A percentile compares a stretch with the other conserved stretches of the same genome.
Evolutionary conservation across 768 basidiomycete genomes (phyloP).

Genomic region (Amanita polypyramis): DNA sequence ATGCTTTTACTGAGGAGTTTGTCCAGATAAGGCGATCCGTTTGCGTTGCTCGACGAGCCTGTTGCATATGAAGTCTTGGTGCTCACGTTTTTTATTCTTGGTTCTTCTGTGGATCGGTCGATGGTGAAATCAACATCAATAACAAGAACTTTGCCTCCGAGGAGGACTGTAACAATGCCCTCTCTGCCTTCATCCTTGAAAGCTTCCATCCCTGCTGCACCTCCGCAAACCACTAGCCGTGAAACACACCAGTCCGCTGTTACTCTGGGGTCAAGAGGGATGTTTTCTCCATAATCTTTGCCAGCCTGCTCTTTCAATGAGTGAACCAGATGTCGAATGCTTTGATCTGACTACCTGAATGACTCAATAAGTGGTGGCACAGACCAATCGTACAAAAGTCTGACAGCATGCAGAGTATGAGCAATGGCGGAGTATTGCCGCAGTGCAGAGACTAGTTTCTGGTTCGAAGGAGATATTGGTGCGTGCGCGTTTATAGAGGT

Average conservation of each 20-base stretch:
- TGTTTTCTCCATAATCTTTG: slow-evolving; percentile 50
- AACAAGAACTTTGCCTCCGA: slow-evolving; percentile 75
- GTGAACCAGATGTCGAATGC: slow-evolving; percentile 36
- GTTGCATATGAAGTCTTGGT: slow-evolving; percentile 72
- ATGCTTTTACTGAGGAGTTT: slow-evolving; percentile 49
- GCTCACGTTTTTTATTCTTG: slow-evolving; percentile 34
- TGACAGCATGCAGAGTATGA: slow-evolving; percentile 43
- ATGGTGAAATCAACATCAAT: slow-evolving; percentile 62
- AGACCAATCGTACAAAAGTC: slow-evolving; percentile 13
- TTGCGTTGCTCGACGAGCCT: slow-evolving; percentile 25
- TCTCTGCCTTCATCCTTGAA: slow-evolving; percentile 53
- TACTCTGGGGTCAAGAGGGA: slow-evolving; percentile 37
- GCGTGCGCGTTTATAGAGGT: slow-evolving; percentile 43
- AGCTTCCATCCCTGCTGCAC: slow-evolving; percentile 59
- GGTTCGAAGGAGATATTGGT: slow-evolving; percentile 41
- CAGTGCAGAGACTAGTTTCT: slow-evolving; percentile 59
- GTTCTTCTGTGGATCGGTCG: slow-evolving; percentile 23
- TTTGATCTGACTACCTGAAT: slow-evolving; percentile 39
- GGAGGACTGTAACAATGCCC: slow-evolving; percentile 42
- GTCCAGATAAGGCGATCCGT: slow-evolving; percentile 49
- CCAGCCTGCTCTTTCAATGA: slow-evolving; percentile 35
- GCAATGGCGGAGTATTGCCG: slow-evolving; percentile 50
- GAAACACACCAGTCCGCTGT: slow-evolving; percentile 49
- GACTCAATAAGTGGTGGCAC: slow-evolving; percentile 11
- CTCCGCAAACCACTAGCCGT: slow-evolving; percentile 52